Conservation (phyloP, 306 rosid genomes). For the Macrotyloma uniflorum region DNA sequence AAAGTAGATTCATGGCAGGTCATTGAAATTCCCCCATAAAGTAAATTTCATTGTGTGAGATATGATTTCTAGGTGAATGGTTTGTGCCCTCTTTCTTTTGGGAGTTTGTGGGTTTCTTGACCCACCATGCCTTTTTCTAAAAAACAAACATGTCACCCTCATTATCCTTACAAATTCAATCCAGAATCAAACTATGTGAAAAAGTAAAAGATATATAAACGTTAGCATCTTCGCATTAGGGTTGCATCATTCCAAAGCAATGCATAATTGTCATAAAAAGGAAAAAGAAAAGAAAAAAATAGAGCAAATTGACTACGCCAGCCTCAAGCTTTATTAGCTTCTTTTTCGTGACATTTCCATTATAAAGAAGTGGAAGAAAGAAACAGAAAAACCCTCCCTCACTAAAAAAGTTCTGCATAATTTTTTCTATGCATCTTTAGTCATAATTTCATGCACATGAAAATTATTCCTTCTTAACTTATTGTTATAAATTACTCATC, state of each 20-base stretch:
- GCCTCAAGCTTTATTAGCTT: not conserved
- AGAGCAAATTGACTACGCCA: not conserved
- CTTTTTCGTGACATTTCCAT: not conserved
- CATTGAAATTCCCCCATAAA: conserved; percentile 61
- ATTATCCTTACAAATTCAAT: conserved; percentile 46
- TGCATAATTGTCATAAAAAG: not conserved
- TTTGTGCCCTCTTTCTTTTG: conserved; percentile 45
- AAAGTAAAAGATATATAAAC: conserved; percentile 12
- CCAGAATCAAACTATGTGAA: conserved; percentile 41
- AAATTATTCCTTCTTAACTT: too few relatives aligned
- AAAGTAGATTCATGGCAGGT: conserved; percentile 62
- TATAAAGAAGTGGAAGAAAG: not conserved
- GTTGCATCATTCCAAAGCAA: conserved; percentile 37
- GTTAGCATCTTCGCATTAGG: conserved; percentile 3
- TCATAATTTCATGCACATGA: not conserved
- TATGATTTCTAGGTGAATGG: conserved; percentile 60
- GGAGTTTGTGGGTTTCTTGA: conserved; percentile 59
- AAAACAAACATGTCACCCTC: conserved; percentile 36
- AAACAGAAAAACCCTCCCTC: not conserved
- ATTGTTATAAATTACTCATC: too few relatives aligned
- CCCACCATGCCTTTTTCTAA: conserved; percentile 49
- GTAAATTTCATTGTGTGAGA: conserved; percentile 40
- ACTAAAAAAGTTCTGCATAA: too few relatives aligned
- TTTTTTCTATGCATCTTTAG: not conserved
- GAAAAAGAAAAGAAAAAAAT: not conserved